Evolutionary conservation across 1,139 yeast genomes (phyloP).

Genomic region (Diutina rugosa): DNA sequence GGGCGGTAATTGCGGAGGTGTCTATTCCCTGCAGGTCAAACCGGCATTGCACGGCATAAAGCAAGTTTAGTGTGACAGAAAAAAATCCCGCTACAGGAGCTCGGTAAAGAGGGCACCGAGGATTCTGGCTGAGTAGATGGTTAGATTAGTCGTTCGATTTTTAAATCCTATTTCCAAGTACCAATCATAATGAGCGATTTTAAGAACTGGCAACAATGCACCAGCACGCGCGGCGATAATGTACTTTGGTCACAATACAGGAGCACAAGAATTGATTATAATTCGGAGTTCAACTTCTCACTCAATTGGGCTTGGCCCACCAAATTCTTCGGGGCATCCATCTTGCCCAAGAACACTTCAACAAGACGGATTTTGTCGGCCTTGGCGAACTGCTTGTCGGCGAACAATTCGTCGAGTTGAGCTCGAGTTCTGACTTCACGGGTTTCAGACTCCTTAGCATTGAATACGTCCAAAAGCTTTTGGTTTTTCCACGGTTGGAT

Average conservation of each 20-base stretch:
- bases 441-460: constrained; percentile 49
- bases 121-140: background rate
- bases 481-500: constrained; percentile 77
- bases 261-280: background rate
- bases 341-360: constrained; percentile 65
- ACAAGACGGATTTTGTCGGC: constrained; percentile 62
- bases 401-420: constrained; percentile 50
- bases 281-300: constrained; percentile 43
- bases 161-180: background rate
- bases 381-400: constrained; percentile 38
- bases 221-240: background rate
- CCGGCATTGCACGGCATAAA: background rate
- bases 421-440: constrained; percentile 48
- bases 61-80: background rate
- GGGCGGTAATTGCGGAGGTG: background rate
- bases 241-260: background rate
- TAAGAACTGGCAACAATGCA: background rate
- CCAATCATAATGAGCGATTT: background rate
- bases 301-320: constrained; percentile 42
- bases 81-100: too few species aligned
- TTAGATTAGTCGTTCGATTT: background rate
- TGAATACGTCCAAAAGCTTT: constrained; percentile 55
- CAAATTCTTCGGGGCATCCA: constrained; percentile 74
- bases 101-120: background rate
- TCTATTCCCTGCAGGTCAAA: background rate